A percentile compares a stretch with the other conserved stretches of the same genome.
These are phyloP conservation scores for Clavariopsis aquatica DNA, from an alignment of 495 filamentous ascomycete genomes.

Conservation along the genomic window DNA sequence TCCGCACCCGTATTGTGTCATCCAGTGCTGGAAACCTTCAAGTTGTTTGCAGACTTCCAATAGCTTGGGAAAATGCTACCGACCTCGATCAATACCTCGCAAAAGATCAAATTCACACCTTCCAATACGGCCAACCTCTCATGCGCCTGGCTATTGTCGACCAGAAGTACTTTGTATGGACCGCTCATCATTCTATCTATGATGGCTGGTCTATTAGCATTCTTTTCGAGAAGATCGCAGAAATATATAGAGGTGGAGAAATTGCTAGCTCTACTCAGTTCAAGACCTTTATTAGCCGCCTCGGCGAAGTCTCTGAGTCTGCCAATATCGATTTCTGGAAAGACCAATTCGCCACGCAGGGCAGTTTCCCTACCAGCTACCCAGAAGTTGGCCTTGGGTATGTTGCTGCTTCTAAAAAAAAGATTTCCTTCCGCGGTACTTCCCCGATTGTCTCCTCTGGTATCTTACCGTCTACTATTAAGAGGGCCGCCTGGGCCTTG, in stretches of 20 bases:
- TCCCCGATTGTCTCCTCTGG: background rate
- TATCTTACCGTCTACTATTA: conserved; percentile 52
- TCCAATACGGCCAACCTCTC: conserved; percentile 20
- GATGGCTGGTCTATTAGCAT: conserved; percentile 36
- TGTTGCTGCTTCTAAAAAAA: conserved; percentile 17
- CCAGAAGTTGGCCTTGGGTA: conserved; percentile 23
- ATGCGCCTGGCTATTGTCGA: conserved; percentile 24
- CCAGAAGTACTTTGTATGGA: conserved; percentile 39
- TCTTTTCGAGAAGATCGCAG: conserved; percentile 24
- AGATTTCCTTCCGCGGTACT: conserved; percentile 8
- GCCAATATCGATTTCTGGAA: conserved; percentile 29
- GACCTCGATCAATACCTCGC: conserved; percentile 14
- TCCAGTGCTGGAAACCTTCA: conserved; percentile 25
- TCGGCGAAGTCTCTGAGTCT: conserved; percentile 2
- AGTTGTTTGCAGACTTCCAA: conserved; percentile 22
- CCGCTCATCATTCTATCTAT: conserved; percentile 42
- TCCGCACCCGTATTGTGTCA: conserved; percentile 51
- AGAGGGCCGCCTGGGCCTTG: conserved; percentile 58
- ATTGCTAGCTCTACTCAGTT: conserved; percentile 7
- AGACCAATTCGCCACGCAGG: conserved; percentile 35
- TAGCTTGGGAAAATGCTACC: conserved; percentile 7
- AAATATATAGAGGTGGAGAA: conserved; percentile 25
- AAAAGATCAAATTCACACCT: conserved; percentile 6
- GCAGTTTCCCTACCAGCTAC: conserved; percentile 22
- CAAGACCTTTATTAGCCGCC: conserved; percentile 21